Conservation (phyloP, 2,329 filamentous ascomycete genomes). For the Clarireedia sp. region DNA sequence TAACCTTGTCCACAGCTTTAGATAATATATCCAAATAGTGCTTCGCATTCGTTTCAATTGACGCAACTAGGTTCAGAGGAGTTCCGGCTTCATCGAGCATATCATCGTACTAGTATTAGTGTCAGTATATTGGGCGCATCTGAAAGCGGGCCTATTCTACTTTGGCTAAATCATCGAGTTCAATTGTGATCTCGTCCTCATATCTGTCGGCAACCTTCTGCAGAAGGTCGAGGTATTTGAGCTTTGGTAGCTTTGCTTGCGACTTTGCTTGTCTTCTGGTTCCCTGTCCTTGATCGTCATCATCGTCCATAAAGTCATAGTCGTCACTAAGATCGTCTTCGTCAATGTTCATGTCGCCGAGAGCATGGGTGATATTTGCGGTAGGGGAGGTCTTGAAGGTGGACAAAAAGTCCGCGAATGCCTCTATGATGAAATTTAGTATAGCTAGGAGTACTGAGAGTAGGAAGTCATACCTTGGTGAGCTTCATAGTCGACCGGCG, state of each 20-base stretch:
- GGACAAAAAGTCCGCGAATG: constrained; percentile 80
- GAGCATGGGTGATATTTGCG: constrained; percentile 68
- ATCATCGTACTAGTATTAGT: constrained; percentile 55
- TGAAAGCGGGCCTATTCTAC: constrained; percentile 43
- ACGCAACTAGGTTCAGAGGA: constrained; percentile 63
- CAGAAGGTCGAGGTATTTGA: constrained; percentile 83
- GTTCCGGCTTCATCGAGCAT: constrained; percentile 51
- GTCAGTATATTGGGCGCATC: constrained; percentile 7
- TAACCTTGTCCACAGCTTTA: constrained; percentile 74
- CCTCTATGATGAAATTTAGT: constrained; percentile 41
- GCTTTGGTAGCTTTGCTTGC: constrained; percentile 50
- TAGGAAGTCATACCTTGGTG: constrained; percentile 63
- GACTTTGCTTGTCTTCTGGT: constrained; percentile 38
- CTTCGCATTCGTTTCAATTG: constrained; percentile 83
- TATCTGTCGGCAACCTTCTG: constrained; percentile 80
- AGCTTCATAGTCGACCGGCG: constrained; percentile 77
- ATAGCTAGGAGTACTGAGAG: not conserved
- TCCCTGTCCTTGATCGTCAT: constrained; percentile 47
- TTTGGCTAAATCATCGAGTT: constrained; percentile 76
- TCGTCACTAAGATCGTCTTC: constrained; percentile 83
- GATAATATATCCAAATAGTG: constrained; percentile 93
- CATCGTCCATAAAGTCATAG: constrained; percentile 86
- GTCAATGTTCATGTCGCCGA: constrained; percentile 78
- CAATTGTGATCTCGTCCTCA: constrained; percentile 70
- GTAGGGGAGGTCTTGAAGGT: constrained; percentile 76